A percentile compares a stretch with the other conserved stretches of the same genome.
Evolutionary conservation across 163 green algal species (phyloP).

Genomic region (Prototheca stagnorum): DNA sequence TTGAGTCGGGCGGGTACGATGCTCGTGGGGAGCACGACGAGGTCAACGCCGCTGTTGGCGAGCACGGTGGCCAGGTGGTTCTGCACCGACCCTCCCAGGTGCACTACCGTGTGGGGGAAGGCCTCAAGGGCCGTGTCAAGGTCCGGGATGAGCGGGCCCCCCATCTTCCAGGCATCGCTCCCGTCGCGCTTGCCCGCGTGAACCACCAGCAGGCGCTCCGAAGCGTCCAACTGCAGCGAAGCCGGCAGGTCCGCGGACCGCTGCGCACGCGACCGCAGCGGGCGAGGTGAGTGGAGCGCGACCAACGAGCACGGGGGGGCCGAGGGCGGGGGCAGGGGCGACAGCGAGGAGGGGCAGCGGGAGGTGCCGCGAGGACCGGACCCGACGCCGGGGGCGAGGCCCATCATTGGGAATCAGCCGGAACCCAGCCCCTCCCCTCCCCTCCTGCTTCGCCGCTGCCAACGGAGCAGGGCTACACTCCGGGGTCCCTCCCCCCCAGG

Average conservation of each 20-base stretch:
- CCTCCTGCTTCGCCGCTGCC: too few relatives aligned
- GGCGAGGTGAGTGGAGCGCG: too few relatives aligned
- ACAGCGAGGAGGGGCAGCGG: too few relatives aligned
- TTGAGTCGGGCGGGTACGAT: not conserved
- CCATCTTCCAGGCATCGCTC: slow-evolving; percentile 6
- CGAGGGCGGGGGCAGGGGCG: too few relatives aligned
- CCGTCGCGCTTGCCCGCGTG: slow-evolving; percentile 8
- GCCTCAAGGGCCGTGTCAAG: slow-evolving; percentile 9
- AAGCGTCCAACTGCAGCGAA: not conserved
- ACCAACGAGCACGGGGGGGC: too few relatives aligned
- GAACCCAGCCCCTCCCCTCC: too few relatives aligned
- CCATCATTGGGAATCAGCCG: too few relatives aligned
- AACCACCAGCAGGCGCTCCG: slow-evolving; percentile 13
- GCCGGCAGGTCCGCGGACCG: not conserved
- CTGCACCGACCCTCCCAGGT: slow-evolving; percentile 12
- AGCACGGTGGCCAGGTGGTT: slow-evolving; percentile 7
- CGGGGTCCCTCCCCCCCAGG: too few relatives aligned
- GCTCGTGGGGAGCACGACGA: slow-evolving; percentile 9
- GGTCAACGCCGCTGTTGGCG: slow-evolving; percentile 5
- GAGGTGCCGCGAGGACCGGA: too few relatives aligned
- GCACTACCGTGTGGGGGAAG: slow-evolving; percentile 10
- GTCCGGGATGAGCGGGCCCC: slow-evolving; percentile 15
- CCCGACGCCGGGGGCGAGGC: too few relatives aligned
- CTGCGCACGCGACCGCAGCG: too few relatives aligned
- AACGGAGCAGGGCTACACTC: too few relatives aligned